Conservation (phyloP, 331 rosid genomes). For the Quercus phellos region DNA sequence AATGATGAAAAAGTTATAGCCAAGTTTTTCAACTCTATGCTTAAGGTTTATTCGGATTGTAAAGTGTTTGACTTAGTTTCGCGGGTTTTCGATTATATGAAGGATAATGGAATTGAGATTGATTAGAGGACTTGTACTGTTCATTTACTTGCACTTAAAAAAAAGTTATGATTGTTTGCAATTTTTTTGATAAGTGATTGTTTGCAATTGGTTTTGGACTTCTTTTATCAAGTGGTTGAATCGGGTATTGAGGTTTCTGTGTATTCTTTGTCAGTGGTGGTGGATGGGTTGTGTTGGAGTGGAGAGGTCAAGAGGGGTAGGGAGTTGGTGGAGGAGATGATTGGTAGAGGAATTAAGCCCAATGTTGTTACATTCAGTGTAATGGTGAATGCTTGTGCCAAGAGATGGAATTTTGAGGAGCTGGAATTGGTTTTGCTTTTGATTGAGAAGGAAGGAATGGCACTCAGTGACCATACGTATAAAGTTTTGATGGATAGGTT, state of each 20-base stretch:
- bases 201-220: constrained; percentile 9
- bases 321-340: constrained; percentile 32
- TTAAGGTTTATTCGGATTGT: constrained; percentile 18
- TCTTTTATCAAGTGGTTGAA: constrained; percentile 19
- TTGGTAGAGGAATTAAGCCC: constrained; percentile 21
- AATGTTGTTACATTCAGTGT: constrained; percentile 26
- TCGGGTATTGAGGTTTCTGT: constrained; percentile 28
- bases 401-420: constrained; percentile 32
- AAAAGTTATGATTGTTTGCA: constrained; percentile 8
- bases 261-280: constrained; percentile 27
- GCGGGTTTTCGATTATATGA: constrained; percentile 23
- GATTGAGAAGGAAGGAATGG: constrained; percentile 32
- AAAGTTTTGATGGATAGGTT: constrained; percentile 32
- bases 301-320: constrained; percentile 23
- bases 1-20: constrained; percentile 3
- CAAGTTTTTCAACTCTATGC: constrained; percentile 22
- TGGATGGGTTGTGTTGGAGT: constrained; percentile 21
- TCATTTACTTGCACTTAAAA: constrained; percentile 29
- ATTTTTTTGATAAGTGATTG: not conserved
- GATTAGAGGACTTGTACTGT: constrained; percentile 32
- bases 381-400: constrained; percentile 28
- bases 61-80: constrained; percentile 10
- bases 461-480: constrained; percentile 7
- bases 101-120: constrained; percentile 17
- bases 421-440: constrained; percentile 27